Evolutionary conservation across 1,139 yeast species (phyloP).

Genomic region (Suhomyces panamericanus): DNA sequence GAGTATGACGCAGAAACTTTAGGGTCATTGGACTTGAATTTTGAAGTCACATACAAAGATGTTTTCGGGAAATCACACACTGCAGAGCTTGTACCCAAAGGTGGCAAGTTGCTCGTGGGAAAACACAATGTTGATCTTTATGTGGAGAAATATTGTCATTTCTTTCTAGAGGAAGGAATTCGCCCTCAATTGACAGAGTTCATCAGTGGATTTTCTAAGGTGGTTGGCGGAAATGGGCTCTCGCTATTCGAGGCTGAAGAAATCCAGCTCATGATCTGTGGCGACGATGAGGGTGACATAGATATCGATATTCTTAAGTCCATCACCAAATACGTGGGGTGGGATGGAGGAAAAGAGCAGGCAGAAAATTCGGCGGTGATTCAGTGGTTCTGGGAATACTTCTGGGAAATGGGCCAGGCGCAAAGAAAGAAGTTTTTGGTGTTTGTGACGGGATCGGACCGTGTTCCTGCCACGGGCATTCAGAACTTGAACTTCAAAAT

Average conservation of each 20-base stretch:
- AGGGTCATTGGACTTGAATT: slow-evolving; percentile 30
- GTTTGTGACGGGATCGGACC: slow-evolving; percentile 87
- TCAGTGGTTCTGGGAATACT: slow-evolving; percentile 84
- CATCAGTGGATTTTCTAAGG: slow-evolving; percentile 68
- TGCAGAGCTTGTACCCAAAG: slow-evolving; percentile 57
- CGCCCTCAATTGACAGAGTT: slow-evolving; percentile 56
- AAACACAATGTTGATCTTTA: slow-evolving; percentile 56
- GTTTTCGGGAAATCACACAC: slow-evolving; percentile 39
- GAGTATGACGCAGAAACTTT: slow-evolving; percentile 38
- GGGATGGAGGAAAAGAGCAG: slow-evolving; percentile 36
- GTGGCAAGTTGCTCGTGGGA: slow-evolving; percentile 55
- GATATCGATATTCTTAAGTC: slow-evolving; percentile 69
- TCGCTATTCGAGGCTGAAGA: slow-evolving; percentile 80
- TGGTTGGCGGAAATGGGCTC: slow-evolving; percentile 78
- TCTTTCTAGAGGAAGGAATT: slow-evolving; percentile 58
- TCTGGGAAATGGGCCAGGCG: slow-evolving; percentile 43
- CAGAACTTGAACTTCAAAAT: slow-evolving; percentile 71
- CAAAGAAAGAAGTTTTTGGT: slow-evolving; percentile 64
- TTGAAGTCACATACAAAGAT: slow-evolving; percentile 43
- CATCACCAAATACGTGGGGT: slow-evolving; percentile 72
- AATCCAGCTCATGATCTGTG: slow-evolving; percentile 74
- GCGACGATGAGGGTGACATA: slow-evolving; percentile 63
- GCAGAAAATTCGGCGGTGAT: slow-evolving; percentile 45
- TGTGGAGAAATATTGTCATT: slow-evolving; percentile 61
- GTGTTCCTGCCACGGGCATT: slow-evolving; percentile 91